phyloP scores from a whole-genome alignment of 805 yeast genomes.

The Nakazawaea wickerhamii region DNA sequence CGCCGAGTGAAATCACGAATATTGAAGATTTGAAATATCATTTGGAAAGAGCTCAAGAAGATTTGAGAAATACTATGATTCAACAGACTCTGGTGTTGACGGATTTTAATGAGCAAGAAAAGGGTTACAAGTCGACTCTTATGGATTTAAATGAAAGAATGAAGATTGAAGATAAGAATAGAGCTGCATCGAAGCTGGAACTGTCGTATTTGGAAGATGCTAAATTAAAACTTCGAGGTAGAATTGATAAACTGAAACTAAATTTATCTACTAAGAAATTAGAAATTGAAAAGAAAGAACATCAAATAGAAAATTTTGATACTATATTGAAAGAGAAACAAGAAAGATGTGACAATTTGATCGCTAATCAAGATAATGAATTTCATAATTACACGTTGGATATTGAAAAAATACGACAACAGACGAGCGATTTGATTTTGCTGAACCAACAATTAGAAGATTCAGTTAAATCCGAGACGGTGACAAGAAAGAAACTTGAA shows the following conservation, averaged over 20 bases:
- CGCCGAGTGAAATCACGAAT: conserved; percentile 25
- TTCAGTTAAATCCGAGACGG: conserved; percentile 24
- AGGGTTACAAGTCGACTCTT: conserved; percentile 27
- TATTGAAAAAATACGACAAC: conserved; percentile 18
- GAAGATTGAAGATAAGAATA: conserved; percentile 35
- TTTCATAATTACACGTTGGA: conserved; percentile 9
- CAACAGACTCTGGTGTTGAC: conserved; percentile 27
- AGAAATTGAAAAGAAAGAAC: conserved; percentile 28
- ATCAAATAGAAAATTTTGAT: conserved; percentile 31
- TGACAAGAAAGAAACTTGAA: conserved; percentile 24
- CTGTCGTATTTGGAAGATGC: conserved; percentile 37
- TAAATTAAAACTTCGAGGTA: conserved; percentile 29
- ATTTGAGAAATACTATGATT: conserved; percentile 28
- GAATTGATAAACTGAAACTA: conserved; percentile 29
- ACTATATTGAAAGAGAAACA: conserved; percentile 21
- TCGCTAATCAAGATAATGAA: not conserved
- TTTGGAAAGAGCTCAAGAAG: conserved; percentile 37
- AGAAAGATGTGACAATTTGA: conserved; percentile 13
- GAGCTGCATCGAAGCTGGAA: conserved; percentile 34
- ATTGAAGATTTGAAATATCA: conserved; percentile 37
- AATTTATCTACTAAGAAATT: conserved; percentile 23
- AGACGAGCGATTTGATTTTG: conserved; percentile 21
- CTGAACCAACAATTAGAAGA: conserved; percentile 28
- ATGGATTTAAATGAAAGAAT: conserved; percentile 34
- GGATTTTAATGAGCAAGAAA: conserved; percentile 35